These are phyloP conservation scores for Warburgia ugandensis DNA, from an alignment of 164 flowering plant species.

Conservation along the genomic window DNA sequence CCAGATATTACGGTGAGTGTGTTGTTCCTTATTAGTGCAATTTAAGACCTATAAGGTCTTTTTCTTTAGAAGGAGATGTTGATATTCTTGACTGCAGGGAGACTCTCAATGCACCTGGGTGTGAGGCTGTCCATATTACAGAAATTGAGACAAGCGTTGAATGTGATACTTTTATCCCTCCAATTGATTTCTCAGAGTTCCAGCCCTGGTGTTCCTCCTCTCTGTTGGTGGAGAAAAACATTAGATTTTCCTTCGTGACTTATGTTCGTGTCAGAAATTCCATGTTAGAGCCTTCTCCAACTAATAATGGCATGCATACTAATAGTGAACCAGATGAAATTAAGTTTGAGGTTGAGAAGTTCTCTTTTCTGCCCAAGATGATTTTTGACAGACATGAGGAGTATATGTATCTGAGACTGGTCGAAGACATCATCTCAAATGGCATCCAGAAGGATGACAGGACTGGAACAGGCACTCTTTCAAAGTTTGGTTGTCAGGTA, in stretches of 20 bases:
- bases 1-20: conserved; percentile 52
- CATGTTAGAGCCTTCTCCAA: conserved; percentile 19
- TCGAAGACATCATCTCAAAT: conserved; percentile 66
- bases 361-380: conserved; percentile 68
- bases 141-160: conserved; percentile 67
- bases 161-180: conserved; percentile 89
- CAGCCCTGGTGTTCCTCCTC: conserved; percentile 88
- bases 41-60: neutral
- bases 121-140: conserved; percentile 87
- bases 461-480: conserved; percentile 91
- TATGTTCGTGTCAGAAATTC: conserved; percentile 70
- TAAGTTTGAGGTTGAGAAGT: conserved; percentile 45
- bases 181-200: conserved; percentile 49
- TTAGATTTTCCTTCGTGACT: conserved; percentile 54
- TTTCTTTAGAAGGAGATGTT: neutral
- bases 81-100: conserved; percentile 46
- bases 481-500: conserved; percentile 98
- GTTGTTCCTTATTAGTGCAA: neutral
- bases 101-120: conserved; percentile 58
- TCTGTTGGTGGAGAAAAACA: conserved; percentile 58
- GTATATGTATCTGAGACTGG: conserved; percentile 55
- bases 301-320: conserved; percentile 18
- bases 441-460: conserved; percentile 72
- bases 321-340: conserved; percentile 18
- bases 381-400: conserved; percentile 85